phyloP scores from a whole-genome alignment of 2,329 filamentous ascomycete species.

The Calonectria honghensis region DNA sequence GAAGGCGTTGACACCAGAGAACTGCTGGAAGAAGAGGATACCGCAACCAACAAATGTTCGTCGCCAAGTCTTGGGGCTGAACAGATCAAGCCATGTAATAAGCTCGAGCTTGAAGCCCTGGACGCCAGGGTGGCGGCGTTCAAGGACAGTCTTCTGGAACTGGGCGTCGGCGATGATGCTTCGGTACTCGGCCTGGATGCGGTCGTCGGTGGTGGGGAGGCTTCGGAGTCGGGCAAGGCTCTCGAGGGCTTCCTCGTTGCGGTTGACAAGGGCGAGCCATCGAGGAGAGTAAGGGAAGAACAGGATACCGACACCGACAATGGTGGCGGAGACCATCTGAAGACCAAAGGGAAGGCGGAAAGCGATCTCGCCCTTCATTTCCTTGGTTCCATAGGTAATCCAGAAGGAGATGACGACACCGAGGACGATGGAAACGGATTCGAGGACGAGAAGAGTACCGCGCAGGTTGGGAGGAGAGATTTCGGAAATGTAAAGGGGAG shows the following conservation, averaged over 20 bases:
- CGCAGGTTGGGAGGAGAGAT: slow-evolving; percentile 55
- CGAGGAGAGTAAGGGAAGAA: slow-evolving; percentile 68
- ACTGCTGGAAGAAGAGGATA: slow-evolving; percentile 41
- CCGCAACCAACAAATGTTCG: slow-evolving; percentile 38
- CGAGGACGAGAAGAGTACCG: slow-evolving; percentile 57
- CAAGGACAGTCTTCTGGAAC: slow-evolving; percentile 60
- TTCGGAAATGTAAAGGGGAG: slow-evolving; percentile 55
- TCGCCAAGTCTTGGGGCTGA: slow-evolving; percentile 56
- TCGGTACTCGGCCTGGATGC: slow-evolving; percentile 67
- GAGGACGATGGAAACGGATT: slow-evolving; percentile 57
- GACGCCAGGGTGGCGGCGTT: slow-evolving; percentile 52
- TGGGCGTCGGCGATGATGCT: slow-evolving; percentile 69
- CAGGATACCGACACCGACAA: slow-evolving; percentile 62
- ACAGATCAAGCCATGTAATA: slow-evolving; percentile 67
- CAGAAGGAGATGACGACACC: slow-evolving; percentile 56
- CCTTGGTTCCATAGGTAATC: slow-evolving; percentile 66
- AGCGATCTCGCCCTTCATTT: slow-evolving; percentile 63
- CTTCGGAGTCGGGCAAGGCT: slow-evolving; percentile 62
- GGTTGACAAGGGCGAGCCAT: slow-evolving; percentile 63
- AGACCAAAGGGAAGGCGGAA: slow-evolving; percentile 68
- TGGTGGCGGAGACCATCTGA: slow-evolving; percentile 56
- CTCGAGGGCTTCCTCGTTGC: slow-evolving; percentile 62
- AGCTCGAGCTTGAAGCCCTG: slow-evolving; percentile 63
- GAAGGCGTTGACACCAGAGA: slow-evolving; percentile 43
- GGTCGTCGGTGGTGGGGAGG: slow-evolving; percentile 63